phyloP scores from a whole-genome alignment of 1,284 basidiomycete species.

The Naganishia cerealis region DNA sequence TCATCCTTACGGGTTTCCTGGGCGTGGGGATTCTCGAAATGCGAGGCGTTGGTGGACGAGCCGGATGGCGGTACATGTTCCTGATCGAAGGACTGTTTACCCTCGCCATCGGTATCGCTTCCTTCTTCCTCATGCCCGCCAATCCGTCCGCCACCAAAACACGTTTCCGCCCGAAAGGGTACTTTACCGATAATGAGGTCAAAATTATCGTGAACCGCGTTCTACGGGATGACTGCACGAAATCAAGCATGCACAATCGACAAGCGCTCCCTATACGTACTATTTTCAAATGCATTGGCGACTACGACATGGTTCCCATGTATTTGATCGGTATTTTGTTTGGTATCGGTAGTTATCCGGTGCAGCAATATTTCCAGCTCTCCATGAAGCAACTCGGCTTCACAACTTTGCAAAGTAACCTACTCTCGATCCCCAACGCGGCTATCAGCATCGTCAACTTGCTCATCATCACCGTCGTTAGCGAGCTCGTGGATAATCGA shows the following conservation, averaged over 20 bases:
- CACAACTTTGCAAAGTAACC: constrained; percentile 63
- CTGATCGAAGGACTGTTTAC: constrained; percentile 42
- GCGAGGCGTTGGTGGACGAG: constrained; percentile 60
- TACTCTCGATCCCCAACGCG: constrained; percentile 59
- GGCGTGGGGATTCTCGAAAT: constrained; percentile 66
- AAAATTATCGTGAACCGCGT: constrained; percentile 44
- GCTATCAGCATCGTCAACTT: constrained; percentile 34
- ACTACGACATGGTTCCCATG: constrained; percentile 36
- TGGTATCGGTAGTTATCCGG: constrained; percentile 59
- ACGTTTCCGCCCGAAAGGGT: constrained; percentile 66
- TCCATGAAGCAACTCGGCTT: constrained; percentile 65
- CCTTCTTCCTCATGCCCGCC: constrained; percentile 70
- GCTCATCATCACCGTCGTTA: constrained; percentile 31
- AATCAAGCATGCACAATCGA: constrained; percentile 66
- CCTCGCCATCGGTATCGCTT: constrained; percentile 59
- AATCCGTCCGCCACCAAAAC: constrained; percentile 67
- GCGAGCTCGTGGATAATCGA: constrained; percentile 37
- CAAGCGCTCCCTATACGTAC: constrained; percentile 63
- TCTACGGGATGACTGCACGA: constrained; percentile 41
- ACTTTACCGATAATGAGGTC: constrained; percentile 65
- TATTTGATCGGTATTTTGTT: constrained; percentile 41
- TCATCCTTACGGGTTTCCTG: constrained; percentile 60
- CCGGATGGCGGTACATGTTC: constrained; percentile 55
- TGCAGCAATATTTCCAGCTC: constrained; percentile 62
- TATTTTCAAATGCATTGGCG: constrained; percentile 61